Conservation (phyloP, 139 green algal genomes). For the Diplosphaera chodatii region DNA sequence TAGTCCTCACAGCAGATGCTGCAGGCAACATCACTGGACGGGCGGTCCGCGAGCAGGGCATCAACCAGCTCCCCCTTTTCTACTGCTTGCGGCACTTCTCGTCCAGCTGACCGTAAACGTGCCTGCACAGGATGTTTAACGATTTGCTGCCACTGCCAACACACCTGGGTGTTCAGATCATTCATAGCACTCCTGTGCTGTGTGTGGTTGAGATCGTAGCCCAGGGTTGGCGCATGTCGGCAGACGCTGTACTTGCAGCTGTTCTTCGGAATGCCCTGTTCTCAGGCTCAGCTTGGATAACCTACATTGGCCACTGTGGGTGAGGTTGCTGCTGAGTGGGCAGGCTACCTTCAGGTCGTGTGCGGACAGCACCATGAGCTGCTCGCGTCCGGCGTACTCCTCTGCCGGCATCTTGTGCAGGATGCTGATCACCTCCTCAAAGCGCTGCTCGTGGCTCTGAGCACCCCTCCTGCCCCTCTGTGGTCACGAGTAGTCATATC, state of each 20-base stretch:
- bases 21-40: background rate
- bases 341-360: background rate
- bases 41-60: background rate
- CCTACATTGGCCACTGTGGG: no score
- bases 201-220: no score
- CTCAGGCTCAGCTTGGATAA: no score
- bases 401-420: background rate
- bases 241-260: no score
- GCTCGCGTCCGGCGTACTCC: background rate
- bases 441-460: background rate
- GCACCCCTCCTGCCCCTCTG: no score
- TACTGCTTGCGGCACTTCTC: background rate
- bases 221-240: no score
- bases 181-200: no score
- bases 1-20: background rate
- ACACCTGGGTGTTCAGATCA: no score
- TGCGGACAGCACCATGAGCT: background rate
- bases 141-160: background rate
- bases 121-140: background rate
- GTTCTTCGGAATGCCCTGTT: no score
- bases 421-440: background rate
- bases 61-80: background rate
- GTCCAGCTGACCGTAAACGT: background rate
- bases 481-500: no score
- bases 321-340: background rate